These are phyloP conservation scores for Nakazawaea wyomingensis DNA, from an alignment of 805 yeast species.

Conservation along the genomic window DNA sequence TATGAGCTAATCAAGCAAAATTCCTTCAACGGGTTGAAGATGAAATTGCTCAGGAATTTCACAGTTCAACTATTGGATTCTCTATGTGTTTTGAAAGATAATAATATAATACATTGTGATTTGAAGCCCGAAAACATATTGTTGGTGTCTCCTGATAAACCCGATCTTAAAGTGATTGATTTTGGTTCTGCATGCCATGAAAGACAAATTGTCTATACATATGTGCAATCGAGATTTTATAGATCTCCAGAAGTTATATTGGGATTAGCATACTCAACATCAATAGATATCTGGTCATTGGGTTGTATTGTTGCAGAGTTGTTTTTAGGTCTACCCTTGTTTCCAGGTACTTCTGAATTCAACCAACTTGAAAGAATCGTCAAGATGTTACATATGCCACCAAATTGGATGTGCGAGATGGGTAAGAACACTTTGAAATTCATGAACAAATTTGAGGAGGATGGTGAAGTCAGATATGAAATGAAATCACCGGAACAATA, in stretches of 20 bases:
- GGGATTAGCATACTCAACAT: slow-evolving; percentile 86
- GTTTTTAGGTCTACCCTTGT: slow-evolving; percentile 80
- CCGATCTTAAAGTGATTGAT: slow-evolving; percentile 88
- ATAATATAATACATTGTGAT: slow-evolving; percentile 91
- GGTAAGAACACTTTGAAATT: slow-evolving; percentile 79
- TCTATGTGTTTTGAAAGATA: slow-evolving; percentile 70
- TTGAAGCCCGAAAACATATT: slow-evolving; percentile 93
- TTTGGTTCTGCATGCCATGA: slow-evolving; percentile 96
- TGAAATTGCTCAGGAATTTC: slow-evolving; percentile 71
- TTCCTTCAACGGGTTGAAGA: slow-evolving; percentile 84
- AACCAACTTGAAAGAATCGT: slow-evolving; percentile 82
- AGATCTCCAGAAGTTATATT: slow-evolving; percentile 92
- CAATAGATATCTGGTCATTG: slow-evolving; percentile 79
- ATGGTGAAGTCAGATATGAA: slow-evolving; percentile 19
- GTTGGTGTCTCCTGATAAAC: slow-evolving; percentile 71
- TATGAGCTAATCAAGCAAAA: slow-evolving; percentile 91
- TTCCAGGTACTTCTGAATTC: slow-evolving; percentile 93
- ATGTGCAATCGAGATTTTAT: slow-evolving; percentile 89
- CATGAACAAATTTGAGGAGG: slow-evolving; percentile 40
- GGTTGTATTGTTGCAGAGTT: slow-evolving; percentile 58
- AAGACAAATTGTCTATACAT: slow-evolving; percentile 81
- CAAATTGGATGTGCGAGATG: slow-evolving; percentile 94
- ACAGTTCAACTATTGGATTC: slow-evolving; percentile 80
- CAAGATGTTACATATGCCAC: slow-evolving; percentile 81
- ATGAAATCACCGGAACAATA: slow-evolving; percentile 39